Conservation (phyloP, 1,284 basidiomycete genomes). For the Coriolopsis trogii region DNA sequence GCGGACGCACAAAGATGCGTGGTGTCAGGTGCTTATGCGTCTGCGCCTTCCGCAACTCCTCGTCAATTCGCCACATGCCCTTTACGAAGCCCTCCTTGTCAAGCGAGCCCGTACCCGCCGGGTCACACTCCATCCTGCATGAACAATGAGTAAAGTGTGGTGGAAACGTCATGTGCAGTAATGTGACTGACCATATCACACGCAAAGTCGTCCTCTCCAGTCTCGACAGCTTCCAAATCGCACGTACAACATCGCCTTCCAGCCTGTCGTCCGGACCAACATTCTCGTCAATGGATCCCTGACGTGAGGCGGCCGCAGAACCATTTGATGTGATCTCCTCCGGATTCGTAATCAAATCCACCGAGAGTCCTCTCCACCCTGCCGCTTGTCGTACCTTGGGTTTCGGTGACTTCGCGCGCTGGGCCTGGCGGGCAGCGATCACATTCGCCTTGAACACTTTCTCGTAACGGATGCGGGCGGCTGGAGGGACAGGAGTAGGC, state of each 20-base stretch:
- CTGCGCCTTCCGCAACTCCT: constrained; percentile 70
- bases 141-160: too few relatives aligned
- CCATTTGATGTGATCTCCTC: constrained; percentile 34
- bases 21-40: constrained; percentile 27
- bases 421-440: constrained; percentile 46
- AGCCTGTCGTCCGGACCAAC: constrained; percentile 50
- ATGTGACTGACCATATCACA: constrained; percentile 66
- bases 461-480: constrained; percentile 68
- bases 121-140: constrained; percentile 69
- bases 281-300: constrained; percentile 38
- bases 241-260: constrained; percentile 55
- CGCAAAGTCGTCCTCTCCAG: constrained; percentile 54
- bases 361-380: constrained; percentile 78
- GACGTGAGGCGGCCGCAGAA: constrained; percentile 19
- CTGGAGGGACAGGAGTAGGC: constrained; percentile 65
- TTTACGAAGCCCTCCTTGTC: constrained; percentile 67
- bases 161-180: too few relatives aligned
- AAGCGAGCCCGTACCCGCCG: constrained; percentile 53
- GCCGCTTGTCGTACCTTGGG: constrained; percentile 57
- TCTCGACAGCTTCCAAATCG: constrained; percentile 66
- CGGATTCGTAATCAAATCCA: constrained; percentile 64
- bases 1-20: constrained; percentile 17
- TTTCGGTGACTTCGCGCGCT: constrained; percentile 28
- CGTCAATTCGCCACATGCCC: constrained; percentile 86
- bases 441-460: constrained; percentile 63